phyloP scores from a whole-genome alignment of 2,329 filamentous ascomycete genomes.

The Sporothrix pseudoabietina region DNA sequence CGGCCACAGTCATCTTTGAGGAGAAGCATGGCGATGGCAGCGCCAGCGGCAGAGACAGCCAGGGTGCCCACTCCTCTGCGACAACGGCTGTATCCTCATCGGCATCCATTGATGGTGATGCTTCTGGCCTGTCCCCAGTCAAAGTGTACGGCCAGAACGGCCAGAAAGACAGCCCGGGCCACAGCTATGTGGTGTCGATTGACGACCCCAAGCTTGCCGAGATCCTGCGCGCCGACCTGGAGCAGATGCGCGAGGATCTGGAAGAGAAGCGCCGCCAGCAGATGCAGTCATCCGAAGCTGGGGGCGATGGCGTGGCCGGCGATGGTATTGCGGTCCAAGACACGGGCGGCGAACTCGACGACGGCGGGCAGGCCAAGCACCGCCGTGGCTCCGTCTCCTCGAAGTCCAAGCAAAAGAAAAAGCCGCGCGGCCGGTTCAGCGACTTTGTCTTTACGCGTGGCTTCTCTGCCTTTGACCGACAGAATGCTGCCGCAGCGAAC shows the following conservation, averaged over 20 bases:
- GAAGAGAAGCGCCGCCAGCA: slow-evolving; percentile 30
- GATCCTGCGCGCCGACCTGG: slow-evolving; percentile 41
- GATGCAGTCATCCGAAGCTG: background rate
- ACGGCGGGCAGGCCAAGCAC: slow-evolving; percentile 5
- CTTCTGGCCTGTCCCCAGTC: background rate
- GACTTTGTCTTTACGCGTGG: slow-evolving; percentile 71
- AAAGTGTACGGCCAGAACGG: background rate
- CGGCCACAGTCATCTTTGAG: slow-evolving; percentile 35
- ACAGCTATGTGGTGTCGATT: slow-evolving; percentile 38
- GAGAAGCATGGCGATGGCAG: slow-evolving; percentile 19
- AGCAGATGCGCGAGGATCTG: slow-evolving; percentile 38
- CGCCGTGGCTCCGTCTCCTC: slow-evolving; percentile 2
- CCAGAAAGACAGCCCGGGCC: slow-evolving; percentile 25
- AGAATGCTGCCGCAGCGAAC: slow-evolving; percentile 64
- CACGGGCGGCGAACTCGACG: background rate
- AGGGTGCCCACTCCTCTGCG: slow-evolving; percentile 18
- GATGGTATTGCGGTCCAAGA: background rate
- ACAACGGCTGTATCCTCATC: slow-evolving; percentile 29
- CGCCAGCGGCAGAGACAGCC: slow-evolving; percentile 5
- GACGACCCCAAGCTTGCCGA: slow-evolving; percentile 48
- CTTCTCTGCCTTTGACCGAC: slow-evolving; percentile 73
- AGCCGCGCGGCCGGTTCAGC: slow-evolving; percentile 44
- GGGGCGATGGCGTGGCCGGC: background rate
- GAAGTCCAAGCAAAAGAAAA: slow-evolving; percentile 17
- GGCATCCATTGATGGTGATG: slow-evolving; percentile 8